Evolutionary conservation across 2,329 filamentous ascomycete species (phyloP).

Genomic region (Verticillium albo-atrum): DNA sequence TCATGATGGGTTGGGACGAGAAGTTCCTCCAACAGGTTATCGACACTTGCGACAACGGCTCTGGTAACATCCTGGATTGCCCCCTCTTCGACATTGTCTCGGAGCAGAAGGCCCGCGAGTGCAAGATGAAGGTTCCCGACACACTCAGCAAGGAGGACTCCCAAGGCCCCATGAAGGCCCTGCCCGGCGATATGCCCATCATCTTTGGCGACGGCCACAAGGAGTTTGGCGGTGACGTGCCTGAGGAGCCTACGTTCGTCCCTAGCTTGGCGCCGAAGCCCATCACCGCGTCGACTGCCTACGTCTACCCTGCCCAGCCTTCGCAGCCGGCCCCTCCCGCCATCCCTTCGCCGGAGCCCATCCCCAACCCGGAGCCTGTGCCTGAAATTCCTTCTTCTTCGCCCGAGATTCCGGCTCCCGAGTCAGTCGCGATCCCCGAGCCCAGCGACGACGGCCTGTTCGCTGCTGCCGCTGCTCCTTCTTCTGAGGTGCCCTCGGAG

Average conservation of each 20-base stretch:
- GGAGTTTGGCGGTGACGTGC: constrained; percentile 4
- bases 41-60: constrained; percentile 66
- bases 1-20: constrained; percentile 73
- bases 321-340: not conserved
- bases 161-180: constrained; percentile 44
- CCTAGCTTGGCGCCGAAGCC: not conserved
- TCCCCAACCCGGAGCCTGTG: not conserved
- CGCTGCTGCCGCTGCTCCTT: constrained; percentile 8
- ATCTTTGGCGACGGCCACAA: constrained; percentile 20
- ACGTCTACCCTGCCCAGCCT: not conserved
- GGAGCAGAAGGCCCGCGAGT: constrained; percentile 52
- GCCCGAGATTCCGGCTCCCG: not conserved
- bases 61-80: constrained; percentile 70
- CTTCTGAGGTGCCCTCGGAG: constrained; percentile 5
- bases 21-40: constrained; percentile 68
- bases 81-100: constrained; percentile 66
- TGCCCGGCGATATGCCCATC: constrained; percentile 62
- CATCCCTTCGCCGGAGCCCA: not conserved
- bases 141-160: constrained; percentile 56
- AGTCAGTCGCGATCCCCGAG: not conserved
- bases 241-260: not conserved
- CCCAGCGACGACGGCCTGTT: not conserved
- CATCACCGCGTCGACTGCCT: not conserved
- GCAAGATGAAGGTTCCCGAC: constrained; percentile 57
- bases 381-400: not conserved